Evolutionary conservation across 2,329 filamentous ascomycete species (phyloP), one percentile per base, ranked within the genome.

Genomic region (Ciborinia camelliae): DNA sequence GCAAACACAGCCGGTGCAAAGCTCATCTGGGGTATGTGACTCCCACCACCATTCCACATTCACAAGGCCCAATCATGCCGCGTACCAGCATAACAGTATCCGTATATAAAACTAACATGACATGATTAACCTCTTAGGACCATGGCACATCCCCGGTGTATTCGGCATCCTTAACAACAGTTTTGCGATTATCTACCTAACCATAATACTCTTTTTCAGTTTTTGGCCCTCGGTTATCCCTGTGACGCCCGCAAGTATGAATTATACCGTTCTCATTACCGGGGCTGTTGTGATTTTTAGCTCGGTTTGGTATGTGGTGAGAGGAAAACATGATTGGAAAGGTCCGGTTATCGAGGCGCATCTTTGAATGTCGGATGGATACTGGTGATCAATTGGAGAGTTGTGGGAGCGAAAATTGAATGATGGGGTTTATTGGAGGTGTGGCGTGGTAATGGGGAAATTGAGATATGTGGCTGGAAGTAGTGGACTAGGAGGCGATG

Each of bases 141-240:
- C 63, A 53, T 68, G 65, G 50, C 47, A 51, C 14, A 59, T 66
- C 14, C 61, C 18, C 5, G 81, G 81, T 4, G 67, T 70, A 15
- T 76, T 70, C 62, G 80, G 81, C 0, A 72, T 78, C 2, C 59
- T 74, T 7, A 68, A 81, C 65, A 82, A 82, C 59, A 39, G 72
- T 15, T 77, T 75, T 60, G 78, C 79, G 0, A 68, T 80, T 5
- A 48, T 75, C 4, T 84, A 80, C 66, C 74, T 81, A 32, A 66
- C 76, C 4, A 73, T 81, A 39, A 75, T 53, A 2, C 4, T 53
- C 4, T 62, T 80, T 18, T 81, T 82, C 68, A 77, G 76, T 55
- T 81, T 82, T 67, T 83, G 81, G 74, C 82, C 82, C 1, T 68
- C 74, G 0, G 65, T 69, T 1, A 73, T 75, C 43, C 62, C 71